Base-by-base conservation (phyloP, 2,329 filamentous ascomycete species). In the Calonectria montana region DNA sequence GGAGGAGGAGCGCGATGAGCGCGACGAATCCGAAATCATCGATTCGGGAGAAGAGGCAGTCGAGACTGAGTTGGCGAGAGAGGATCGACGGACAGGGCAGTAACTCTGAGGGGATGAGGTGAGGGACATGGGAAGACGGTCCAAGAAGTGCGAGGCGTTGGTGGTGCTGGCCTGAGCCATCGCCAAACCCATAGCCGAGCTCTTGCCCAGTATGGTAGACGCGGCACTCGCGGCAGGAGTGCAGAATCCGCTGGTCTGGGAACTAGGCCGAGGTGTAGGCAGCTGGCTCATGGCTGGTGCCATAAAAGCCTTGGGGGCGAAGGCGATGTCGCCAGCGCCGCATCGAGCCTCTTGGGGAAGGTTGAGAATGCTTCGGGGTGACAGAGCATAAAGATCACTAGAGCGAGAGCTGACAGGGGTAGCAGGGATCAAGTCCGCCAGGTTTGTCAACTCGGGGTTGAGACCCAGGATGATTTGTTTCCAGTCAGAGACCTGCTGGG, bases 41-140 rank as follows among this genome's bases (percentile, higher is more conserved):
- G 91, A 92, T 79, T 92, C 91, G 73, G 91, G 91, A 31, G 91
- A 92, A 71, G 91, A 92, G 39, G 88, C 88, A 35, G 89, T 89
- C 29, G 91, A 92, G 76, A 91, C 84, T 21, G 91, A 91, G 79
- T 88, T 91, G 80, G 90, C 90, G 72, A 92, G 87, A 18, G 91
- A 92, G 16, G 90, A 91, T 73, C 90, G 90, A 72, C 91, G 90
- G 43, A 85, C 83, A 2, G 85, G 84, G 62, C 76, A 80, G 76
- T 87, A 87, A 75, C 83, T 84, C 77, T 87, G 85, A 29, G 90
- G 90, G 23, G 91, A 91, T 4, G 88, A 87, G 4, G 84, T 85
- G 69, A 84, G 83, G 16, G 84, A 82, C 25, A 80, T 80, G 55
- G 87, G 86, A 84, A 89, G 89, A 74, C 88, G 87, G 70, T 92